These are phyloP conservation scores for Erysimum cheiranthoides DNA, from an alignment of 345 rosid genomes.

Conservation along the genomic window DNA sequence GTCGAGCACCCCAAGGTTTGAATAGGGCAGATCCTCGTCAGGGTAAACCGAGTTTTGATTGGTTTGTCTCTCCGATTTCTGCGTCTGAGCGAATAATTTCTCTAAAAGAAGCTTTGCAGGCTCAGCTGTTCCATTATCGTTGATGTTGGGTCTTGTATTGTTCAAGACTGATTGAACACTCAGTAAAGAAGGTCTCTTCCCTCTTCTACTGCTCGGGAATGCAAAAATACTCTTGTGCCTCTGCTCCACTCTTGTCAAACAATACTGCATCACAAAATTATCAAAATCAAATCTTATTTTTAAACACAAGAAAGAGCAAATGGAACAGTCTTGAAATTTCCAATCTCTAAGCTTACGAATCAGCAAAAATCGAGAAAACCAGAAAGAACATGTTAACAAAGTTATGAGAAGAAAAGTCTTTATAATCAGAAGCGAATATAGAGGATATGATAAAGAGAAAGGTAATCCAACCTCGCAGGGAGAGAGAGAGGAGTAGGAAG, in stretches of 20 bases:
- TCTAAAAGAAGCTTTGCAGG: constrained; percentile 65
- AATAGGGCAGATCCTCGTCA: constrained; percentile 26
- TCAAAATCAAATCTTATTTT: not conserved
- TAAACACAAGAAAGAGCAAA: not conserved
- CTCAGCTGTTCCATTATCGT: constrained; percentile 58
- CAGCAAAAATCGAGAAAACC: not conserved
- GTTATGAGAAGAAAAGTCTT: not conserved
- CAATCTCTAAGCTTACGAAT: not conserved
- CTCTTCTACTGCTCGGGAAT: constrained; percentile 28
- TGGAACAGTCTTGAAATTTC: not conserved
- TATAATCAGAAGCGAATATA: not conserved
- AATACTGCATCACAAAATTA: constrained; percentile 49
- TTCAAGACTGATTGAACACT: constrained; percentile 51
- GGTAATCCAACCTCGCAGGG: constrained; percentile 41
- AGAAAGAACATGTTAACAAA: not conserved
- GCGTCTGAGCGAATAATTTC: constrained; percentile 70
- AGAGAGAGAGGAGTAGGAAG: constrained; percentile 43
- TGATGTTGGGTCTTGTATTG: constrained; percentile 49
- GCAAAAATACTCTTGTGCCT: constrained; percentile 47
- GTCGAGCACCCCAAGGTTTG: constrained; percentile 62
- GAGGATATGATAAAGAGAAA: not conserved
- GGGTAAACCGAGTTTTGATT: constrained; percentile 45
- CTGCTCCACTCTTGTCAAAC: constrained; percentile 44
- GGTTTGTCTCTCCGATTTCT: constrained; percentile 62
- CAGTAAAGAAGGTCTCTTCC: constrained; percentile 35